Evolutionary conservation across 371 early-diverging fungal genomes (phyloP), one percentile per base, ranked within the genome.

Genomic region (Lichtheimia corymbifera): DNA sequence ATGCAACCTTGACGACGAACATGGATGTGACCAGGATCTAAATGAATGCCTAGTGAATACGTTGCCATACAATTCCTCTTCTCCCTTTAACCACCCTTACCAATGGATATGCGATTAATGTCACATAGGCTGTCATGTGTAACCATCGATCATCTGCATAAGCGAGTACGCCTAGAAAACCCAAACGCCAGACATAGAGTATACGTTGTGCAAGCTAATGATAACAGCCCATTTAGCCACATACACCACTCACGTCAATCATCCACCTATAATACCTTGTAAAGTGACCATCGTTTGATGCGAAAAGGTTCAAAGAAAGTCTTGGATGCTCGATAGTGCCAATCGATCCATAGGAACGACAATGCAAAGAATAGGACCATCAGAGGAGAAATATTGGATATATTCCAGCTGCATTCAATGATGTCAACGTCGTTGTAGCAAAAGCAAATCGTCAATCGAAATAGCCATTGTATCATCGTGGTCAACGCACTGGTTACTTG

Each of bases 281-380:
- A 64, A 6, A 47, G 4, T 2, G 45, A 50, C 59, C 58, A 59
- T 18, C 59, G 50, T 18, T 58, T 51, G 3, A 64, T 40, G 5
- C 43, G 55, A 20, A 17, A 40, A 44, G 47, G 51, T 42, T 58
- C 59, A 59, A 49, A 44, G 49, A 53, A 58, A 2, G 58, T 59
- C 22, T 52, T 53, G 17, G 64, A 64, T 15, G 47, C 64, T 17
- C 44, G 20, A 11, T 50, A 57, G 27, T 64, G 64, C 64, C 64
- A 64, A n/a, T 53, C 20, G 59, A 58, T 59, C 59, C 64, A 64
- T 15, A 50, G 5, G 24, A 53, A 58, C 2, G 64, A 64, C 13
- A 58, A 40, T 2, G 50, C 2, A 4, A n/a, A 35, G 2, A 49
- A 47, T 5, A 47, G 6, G 47, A 47, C 18, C 47, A 47, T 6